These are phyloP conservation scores for Macroventuria anomochaeta DNA, from an alignment of 2,329 filamentous ascomycete genomes.

Conservation along the genomic window DNA sequence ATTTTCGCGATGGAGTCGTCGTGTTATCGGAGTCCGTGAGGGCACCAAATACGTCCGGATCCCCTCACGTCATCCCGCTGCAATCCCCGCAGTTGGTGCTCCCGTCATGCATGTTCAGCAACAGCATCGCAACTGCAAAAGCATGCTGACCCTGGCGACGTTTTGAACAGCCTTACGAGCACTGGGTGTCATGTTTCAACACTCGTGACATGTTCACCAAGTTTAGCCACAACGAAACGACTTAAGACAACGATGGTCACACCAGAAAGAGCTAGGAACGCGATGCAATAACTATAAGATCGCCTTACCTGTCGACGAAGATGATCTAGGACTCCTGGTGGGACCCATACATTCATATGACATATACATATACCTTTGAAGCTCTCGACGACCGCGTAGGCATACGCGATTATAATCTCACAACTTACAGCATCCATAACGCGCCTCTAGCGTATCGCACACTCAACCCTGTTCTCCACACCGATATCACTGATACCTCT, in stretches of 20 bases:
- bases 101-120: not conserved
- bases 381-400: conserved; percentile 16
- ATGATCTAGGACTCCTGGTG: conserved; percentile 15
- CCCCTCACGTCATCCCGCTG: conserved; percentile 17
- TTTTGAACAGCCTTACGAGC: not conserved
- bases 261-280: conserved; percentile 12
- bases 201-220: conserved; percentile 1
- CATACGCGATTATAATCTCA: conserved; percentile 10
- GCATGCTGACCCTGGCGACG: not conserved
- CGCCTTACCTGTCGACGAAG: not conserved
- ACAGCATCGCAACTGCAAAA: not conserved
- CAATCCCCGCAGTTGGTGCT: conserved; percentile 8
- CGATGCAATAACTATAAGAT: conserved; percentile 14
- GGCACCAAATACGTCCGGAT: not conserved
- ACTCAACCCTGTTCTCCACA: conserved; percentile 1
- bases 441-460: conserved; percentile 6
- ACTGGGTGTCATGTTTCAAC: conserved; percentile 7
- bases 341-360: conserved; percentile 13
- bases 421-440: conserved; percentile 9
- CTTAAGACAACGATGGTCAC: conserved; percentile 13
- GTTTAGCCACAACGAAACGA: conserved; percentile 16
- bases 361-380: conserved; percentile 10
- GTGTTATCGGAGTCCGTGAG: not conserved
- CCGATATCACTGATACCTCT: conserved; percentile 4
- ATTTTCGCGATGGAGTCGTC: not conserved